Conservation (phyloP, 129 eudicot species). For the Chrysanthemum lavandulifolium region DNA sequence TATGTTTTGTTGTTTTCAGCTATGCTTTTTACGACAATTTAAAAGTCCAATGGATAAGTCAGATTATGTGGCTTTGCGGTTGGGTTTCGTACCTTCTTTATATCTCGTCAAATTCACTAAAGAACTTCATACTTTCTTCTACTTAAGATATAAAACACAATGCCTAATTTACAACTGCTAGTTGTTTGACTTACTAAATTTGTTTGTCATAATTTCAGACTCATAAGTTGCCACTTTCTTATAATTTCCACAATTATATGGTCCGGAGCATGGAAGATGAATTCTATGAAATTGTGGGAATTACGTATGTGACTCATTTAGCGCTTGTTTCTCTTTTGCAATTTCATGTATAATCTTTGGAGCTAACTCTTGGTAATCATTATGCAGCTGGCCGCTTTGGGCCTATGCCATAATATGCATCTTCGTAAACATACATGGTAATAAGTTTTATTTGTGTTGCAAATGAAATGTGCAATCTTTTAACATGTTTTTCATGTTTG, state of each 20-base stretch:
- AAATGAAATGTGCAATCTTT: not conserved
- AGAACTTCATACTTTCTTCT: not conserved
- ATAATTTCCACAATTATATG: conserved; percentile 94
- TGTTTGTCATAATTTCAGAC: conserved; percentile 48
- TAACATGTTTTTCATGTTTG: conserved; percentile 8
- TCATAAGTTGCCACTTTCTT: conserved; percentile 82
- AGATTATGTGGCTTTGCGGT: conserved; percentile 83
- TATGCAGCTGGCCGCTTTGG: conserved; percentile 99
- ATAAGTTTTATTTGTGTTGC: not conserved
- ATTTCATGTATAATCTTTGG: not conserved
- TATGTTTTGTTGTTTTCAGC: conserved; percentile 49
- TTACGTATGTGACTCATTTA: conserved; percentile 49
- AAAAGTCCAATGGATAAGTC: conserved; percentile 75
- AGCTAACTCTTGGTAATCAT: conserved; percentile 1
- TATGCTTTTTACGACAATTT: conserved; percentile 89
- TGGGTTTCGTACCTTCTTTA: conserved; percentile 56
- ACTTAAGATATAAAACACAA: not conserved
- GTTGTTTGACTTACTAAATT: conserved; percentile 10
- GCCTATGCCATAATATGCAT: conserved; percentile 93
- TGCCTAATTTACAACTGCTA: not conserved
- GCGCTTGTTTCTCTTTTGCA: too few relatives aligned
- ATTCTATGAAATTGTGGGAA: conserved; percentile 86
- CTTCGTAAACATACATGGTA: conserved; percentile 89
- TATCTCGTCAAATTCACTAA: not conserved
- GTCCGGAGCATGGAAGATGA: conserved; percentile 95